Conservation (phyloP, 768 basidiomycete species). For the Termitomyces sp. region DNA sequence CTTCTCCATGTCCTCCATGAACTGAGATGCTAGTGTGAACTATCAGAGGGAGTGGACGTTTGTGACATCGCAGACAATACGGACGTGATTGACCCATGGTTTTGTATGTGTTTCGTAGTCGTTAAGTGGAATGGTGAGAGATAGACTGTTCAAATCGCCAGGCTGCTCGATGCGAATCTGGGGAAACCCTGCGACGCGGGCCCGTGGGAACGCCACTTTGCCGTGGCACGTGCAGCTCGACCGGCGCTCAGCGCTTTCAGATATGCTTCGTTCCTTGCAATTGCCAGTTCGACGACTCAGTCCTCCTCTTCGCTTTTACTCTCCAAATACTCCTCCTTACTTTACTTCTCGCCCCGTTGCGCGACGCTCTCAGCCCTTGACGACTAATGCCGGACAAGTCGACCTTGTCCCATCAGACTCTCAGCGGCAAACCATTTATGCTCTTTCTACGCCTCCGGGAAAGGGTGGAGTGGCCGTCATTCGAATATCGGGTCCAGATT, state of each 20-base stretch:
- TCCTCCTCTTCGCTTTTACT: neutral
- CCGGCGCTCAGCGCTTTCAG: neutral
- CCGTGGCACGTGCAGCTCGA: conserved; percentile 7
- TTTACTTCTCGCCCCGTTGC: neutral
- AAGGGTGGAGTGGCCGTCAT: conserved; percentile 81
- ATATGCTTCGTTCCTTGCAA: conserved; percentile 6
- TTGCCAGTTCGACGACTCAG: neutral
- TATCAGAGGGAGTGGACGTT: conserved; percentile 1
- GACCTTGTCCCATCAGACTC: conserved; percentile 32
- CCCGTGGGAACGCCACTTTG: conserved; percentile 3
- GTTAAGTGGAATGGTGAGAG: neutral
- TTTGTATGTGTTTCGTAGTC: neutral
- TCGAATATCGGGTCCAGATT: conserved; percentile 77
- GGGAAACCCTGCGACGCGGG: neutral
- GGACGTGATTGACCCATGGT: conserved; percentile 78
- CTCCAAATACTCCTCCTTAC: neutral
- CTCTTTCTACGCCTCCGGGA: conserved; percentile 82
- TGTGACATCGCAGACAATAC: conserved; percentile 20
- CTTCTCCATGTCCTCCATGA: conserved; percentile 97
- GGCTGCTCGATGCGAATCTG: neutral
- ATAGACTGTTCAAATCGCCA: neutral
- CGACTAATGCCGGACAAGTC: neutral
- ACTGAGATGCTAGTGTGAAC: conserved; percentile 66
- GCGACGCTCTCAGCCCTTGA: neutral
- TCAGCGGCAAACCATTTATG: conserved; percentile 77